Evolutionary conservation across 306 rosid species (phyloP).

Genomic region (Cucurbita ficifolia): DNA sequence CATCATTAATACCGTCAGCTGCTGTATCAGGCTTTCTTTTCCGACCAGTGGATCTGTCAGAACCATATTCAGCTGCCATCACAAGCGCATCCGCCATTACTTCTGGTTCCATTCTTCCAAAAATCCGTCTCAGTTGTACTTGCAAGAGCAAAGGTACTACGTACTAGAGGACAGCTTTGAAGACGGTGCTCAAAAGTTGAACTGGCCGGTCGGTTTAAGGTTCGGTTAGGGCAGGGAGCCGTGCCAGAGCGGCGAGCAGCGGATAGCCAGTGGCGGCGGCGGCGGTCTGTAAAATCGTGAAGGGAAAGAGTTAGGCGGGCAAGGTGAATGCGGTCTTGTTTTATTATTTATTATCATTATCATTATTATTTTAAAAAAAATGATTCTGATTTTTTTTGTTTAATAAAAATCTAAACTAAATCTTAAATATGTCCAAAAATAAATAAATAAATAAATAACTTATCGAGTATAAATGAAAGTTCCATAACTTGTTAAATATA

Average conservation of each 20-base stretch:
- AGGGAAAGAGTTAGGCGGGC: neutral
- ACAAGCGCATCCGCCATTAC: neutral
- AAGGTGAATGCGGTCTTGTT: neutral
- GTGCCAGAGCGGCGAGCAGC: neutral
- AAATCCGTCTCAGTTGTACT: neutral
- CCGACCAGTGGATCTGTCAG: neutral
- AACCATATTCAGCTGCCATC: neutral
- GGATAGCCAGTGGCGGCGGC: neutral
- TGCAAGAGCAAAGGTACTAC: neutral
- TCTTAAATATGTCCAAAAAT: too few species aligned
- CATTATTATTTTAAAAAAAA: too few species aligned
- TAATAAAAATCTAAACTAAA: too few species aligned
- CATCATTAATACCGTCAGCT: neutral
- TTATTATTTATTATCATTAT: too few species aligned
- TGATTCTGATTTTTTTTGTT: too few species aligned
- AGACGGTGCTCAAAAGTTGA: neutral
- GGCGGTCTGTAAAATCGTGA: neutral
- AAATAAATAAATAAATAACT: too few species aligned
- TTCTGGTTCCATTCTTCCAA: neutral
- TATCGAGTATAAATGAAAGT: too few species aligned
- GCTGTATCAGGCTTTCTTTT: slow-evolving; percentile 25
- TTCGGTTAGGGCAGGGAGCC: neutral
- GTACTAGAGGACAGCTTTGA: neutral
- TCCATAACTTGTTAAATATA: too few species aligned
- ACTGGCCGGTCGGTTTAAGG: neutral